Conservation (phyloP, 345 rosid genomes). For the Rhodamnia rubescens region DNA sequence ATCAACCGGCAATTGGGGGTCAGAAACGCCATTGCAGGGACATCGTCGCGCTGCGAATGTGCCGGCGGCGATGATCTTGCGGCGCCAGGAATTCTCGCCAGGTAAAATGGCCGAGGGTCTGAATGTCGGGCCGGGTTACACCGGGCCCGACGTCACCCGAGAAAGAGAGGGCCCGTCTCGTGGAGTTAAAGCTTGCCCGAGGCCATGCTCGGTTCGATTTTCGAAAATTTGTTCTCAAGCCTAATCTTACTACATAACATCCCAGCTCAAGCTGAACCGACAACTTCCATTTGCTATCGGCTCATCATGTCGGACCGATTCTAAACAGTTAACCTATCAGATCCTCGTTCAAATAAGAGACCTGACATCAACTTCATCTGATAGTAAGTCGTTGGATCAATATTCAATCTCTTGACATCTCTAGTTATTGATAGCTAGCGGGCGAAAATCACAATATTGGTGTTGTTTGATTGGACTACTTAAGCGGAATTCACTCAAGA, state of each 20-base stretch:
- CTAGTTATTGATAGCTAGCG: too few species aligned
- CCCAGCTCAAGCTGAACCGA: background rate
- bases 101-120: background rate
- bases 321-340: too few species aligned
- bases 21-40: background rate
- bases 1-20: background rate
- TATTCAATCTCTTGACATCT: too few species aligned
- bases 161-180: background rate
- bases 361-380: too few species aligned
- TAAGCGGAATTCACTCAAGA: too few species aligned
- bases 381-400: too few species aligned
- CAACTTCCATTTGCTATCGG: too few species aligned
- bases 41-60: background rate
- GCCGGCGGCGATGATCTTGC: background rate
- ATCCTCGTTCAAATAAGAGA: too few species aligned
- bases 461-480: too few species aligned
- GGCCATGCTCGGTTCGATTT: background rate
- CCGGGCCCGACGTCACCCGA: background rate
- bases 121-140: background rate
- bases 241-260: background rate
- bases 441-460: too few species aligned
- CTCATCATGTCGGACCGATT: too few species aligned
- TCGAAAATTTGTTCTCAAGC: background rate
- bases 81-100: background rate
- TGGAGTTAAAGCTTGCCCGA: background rate